Conservation (phyloP, 768 basidiomycete species). For the Phaeolepiota aurea region DNA sequence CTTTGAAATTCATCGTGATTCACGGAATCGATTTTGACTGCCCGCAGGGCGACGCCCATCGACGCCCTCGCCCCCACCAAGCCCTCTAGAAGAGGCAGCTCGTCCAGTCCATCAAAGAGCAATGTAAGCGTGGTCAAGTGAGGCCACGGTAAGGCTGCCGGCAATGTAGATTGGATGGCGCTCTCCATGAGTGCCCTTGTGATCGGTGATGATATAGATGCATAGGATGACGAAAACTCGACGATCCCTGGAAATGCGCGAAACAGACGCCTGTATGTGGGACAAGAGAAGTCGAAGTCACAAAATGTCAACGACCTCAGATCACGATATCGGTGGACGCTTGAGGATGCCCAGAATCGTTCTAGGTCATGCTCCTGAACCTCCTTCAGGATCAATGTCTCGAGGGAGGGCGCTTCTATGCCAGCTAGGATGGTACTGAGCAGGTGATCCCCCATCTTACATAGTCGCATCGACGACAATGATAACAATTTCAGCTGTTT, state of each 20-base stretch:
- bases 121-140: conserved; percentile 21
- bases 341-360: conserved; percentile 18
- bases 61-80: conserved; percentile 15
- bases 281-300: conserved; percentile 30
- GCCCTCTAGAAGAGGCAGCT: conserved; percentile 12
- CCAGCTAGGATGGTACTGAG: conserved; percentile 29
- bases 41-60: conserved; percentile 13
- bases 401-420: conserved; percentile 29
- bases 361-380: conserved; percentile 34
- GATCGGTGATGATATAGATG: conserved; percentile 15
- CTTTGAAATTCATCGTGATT: too few relatives aligned
- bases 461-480: conserved; percentile 33
- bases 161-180: background rate
- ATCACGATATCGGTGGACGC: conserved; percentile 19
- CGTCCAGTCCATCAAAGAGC: conserved; percentile 18
- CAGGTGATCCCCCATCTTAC: conserved; percentile 24
- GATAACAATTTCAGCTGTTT: conserved; percentile 21
- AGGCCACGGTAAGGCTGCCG: conserved; percentile 21
- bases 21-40: too few relatives aligned
- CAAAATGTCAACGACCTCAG: conserved; percentile 28
- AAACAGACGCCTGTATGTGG: conserved; percentile 20
- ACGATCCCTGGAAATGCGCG: conserved; percentile 23
- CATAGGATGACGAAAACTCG: conserved; percentile 19
- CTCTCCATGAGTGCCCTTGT: conserved; percentile 17
- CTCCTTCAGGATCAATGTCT: conserved; percentile 33